A percentile compares a stretch with the other conserved stretches of the same genome.
These are phyloP conservation scores for Paramecium sexaurelia DNA, from an alignment of 73 alveolate species.

Conservation along the genomic window DNA sequence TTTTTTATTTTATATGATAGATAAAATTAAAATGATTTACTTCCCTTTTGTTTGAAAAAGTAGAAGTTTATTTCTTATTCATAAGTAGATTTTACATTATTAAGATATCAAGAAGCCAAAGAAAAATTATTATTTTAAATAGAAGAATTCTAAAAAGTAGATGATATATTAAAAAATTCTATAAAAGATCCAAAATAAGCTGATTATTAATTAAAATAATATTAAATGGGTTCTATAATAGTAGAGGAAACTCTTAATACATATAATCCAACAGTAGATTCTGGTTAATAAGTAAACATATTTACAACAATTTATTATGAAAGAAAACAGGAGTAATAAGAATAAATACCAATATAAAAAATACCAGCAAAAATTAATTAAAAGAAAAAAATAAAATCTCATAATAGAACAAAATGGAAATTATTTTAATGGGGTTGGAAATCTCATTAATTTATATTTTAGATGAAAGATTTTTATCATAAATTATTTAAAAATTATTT, in stretches of 20 bases:
- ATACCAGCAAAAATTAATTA: background rate
- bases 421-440: constrained; percentile 6
- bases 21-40: background rate
- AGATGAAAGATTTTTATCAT: background rate
- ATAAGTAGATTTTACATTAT: background rate
- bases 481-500: background rate
- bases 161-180: background rate
- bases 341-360: background rate
- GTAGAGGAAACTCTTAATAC: background rate
- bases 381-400: background rate
- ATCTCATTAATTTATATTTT: background rate
- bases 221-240: background rate
- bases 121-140: background rate
- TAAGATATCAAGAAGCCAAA: background rate
- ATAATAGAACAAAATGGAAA: constrained; percentile 43
- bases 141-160: background rate
- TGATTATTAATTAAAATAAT: background rate
- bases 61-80: background rate
- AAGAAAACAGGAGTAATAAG: background rate
- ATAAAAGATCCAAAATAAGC: background rate
- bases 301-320: background rate
- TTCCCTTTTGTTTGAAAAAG: constrained; percentile 18
- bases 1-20: background rate
- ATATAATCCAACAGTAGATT: background rate
- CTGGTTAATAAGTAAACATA: background rate